These are phyloP conservation scores for Penicillium simplicissimum DNA, from an alignment of 495 filamentous ascomycete genomes.

Conservation along the genomic window DNA sequence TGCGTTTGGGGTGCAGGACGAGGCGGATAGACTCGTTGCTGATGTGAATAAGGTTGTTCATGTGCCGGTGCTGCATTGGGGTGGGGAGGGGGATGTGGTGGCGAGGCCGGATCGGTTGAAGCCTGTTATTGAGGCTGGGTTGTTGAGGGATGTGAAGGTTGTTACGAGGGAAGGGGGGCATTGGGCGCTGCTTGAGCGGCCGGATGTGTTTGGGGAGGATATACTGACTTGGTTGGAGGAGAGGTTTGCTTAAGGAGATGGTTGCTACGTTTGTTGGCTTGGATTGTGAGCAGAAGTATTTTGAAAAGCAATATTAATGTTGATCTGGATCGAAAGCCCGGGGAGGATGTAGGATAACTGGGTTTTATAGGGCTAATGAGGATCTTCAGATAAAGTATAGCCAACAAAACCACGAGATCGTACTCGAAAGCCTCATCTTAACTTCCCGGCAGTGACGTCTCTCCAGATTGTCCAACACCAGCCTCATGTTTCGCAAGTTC, in stretches of 20 bases:
- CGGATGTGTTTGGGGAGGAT: conserved; percentile 1
- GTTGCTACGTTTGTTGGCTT: not conserved
- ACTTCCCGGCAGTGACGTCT: not conserved
- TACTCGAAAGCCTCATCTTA: not conserved
- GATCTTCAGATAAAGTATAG: not conserved
- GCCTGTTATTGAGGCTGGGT: not conserved
- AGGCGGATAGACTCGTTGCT: not conserved
- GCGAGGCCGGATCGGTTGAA: not conserved
- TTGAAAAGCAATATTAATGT: no score
- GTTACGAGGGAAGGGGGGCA: not conserved
- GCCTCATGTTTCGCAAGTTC: conserved; percentile 4
- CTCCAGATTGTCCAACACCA: not conserved
- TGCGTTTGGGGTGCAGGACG: not conserved
- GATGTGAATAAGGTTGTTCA: not conserved
- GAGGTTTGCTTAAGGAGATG: not conserved
- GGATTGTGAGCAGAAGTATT: not conserved
- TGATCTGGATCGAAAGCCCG: not conserved
- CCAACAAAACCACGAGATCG: not conserved
- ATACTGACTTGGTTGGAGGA: not conserved
- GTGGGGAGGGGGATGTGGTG: conserved; percentile 1
- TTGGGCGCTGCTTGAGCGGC: not conserved
- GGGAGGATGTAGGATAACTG: no score
- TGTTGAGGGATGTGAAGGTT: not conserved
- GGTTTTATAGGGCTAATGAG: not conserved
- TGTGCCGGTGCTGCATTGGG: not conserved